Evolutionary conservation across 805 yeast species (phyloP), one percentile per base, ranked within the genome.

Genomic region (Diddensiella santjacobensis): DNA sequence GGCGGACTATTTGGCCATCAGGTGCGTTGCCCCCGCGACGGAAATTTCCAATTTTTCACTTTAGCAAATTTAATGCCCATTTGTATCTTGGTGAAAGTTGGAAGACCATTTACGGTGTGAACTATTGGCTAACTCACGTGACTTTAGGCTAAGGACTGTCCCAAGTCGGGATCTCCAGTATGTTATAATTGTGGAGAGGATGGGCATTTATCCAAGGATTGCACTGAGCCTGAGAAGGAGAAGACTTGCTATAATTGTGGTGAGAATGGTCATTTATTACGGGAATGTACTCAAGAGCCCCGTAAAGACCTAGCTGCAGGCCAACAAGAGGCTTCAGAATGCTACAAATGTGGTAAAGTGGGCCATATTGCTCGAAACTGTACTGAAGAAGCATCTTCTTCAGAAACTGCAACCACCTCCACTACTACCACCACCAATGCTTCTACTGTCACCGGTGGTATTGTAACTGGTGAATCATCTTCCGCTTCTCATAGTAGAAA

Each of bases 161-260:
- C 69, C 33, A 61, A 65, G 53, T 53, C 59, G 13, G 69, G 69
- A 36, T 59, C 48, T 56, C 69, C 69, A 22, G 65, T 65, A 39
- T 66, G 69, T 59, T 66, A 66, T 62, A 66, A 66, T 59, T 66
- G 70, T 52, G 68, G 68, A 24, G 51, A 56, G 33, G 60, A 60
- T 47, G 96, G 96, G 56, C 96, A 87, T 74, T 75, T 86, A 65
- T 95, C 96, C 59, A 93, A 85, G 65, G 84, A 80, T 65, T 89
- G 97, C 73, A 74, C 79, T 55, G 90, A 87, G 71, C 89, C 88
- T 69, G 79, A 85, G 58, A 80, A 81, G 59, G 80, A 80, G 68
- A 89, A 89, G 71, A 89, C 89, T 69, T 89, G 97, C 71, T 89
- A 85, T 83, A 84, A 84, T 69, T 89, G 97, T 72, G 93, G 93